Evolutionary conservation across 495 filamentous ascomycete species (phyloP).

Genomic region (Penicillium bialowiezense): DNA sequence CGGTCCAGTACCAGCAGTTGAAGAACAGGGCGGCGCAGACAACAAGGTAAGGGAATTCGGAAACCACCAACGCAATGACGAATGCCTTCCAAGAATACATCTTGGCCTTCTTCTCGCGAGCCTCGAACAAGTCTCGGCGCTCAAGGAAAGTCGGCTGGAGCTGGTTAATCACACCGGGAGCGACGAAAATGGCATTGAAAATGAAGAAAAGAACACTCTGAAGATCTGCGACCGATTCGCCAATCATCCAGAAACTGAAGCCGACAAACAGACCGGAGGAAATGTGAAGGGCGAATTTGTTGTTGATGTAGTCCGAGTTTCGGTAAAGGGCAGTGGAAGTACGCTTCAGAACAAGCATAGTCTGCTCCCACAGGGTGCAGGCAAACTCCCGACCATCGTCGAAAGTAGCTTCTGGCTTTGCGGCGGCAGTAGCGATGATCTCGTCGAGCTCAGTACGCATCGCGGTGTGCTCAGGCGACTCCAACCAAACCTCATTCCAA

Average conservation of each 20-base stretch:
- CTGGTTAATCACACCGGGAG: constrained; percentile 48
- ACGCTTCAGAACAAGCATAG: constrained; percentile 51
- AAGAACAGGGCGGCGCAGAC: constrained; percentile 48
- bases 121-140: constrained; percentile 50
- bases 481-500: constrained; percentile 64
- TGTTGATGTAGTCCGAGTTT: constrained; percentile 60
- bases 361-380: constrained; percentile 54
- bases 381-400: constrained; percentile 53
- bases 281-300: constrained; percentile 49
- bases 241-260: constrained; percentile 39
- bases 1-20: constrained; percentile 52
- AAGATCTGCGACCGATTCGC: constrained; percentile 22
- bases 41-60: constrained; percentile 51
- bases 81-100: constrained; percentile 56
- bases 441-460: constrained; percentile 53
- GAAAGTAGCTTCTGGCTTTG: constrained; percentile 26
- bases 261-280: constrained; percentile 34
- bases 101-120: constrained; percentile 50
- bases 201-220: constrained; percentile 39
- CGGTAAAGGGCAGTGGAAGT: constrained; percentile 60
- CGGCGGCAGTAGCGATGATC: constrained; percentile 43
- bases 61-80: constrained; percentile 44
- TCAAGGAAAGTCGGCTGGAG: constrained; percentile 53
- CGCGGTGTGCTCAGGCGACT: constrained; percentile 46
- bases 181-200: constrained; percentile 50